Evolutionary conservation across 2,329 filamentous ascomycete genomes (phyloP).

Genomic region (Cyclaneusma minus): DNA sequence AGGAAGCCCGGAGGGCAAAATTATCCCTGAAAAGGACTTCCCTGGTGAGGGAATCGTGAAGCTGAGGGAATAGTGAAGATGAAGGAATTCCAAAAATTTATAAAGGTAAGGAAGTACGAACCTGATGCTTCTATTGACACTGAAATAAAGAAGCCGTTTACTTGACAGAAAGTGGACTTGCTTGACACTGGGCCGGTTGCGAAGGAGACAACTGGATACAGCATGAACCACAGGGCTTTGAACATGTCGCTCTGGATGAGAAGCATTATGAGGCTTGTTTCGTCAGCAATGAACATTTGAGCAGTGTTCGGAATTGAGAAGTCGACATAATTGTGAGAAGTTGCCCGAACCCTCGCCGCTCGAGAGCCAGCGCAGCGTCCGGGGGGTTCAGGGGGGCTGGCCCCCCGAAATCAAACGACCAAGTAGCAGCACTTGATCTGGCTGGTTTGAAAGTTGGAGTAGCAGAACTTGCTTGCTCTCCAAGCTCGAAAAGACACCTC

Average conservation of each 20-base stretch:
- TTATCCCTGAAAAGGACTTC: too few species aligned
- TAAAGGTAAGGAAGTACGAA: too few species aligned
- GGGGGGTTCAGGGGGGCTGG: too few species aligned
- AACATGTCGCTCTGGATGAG: conserved; percentile 58
- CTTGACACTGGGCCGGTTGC: conserved; percentile 31
- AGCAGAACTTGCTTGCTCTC: too few species aligned
- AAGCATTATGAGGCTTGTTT: conserved; percentile 51
- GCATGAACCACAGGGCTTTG: conserved; percentile 52
- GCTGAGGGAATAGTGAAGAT: not conserved
- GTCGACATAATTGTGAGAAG: too few species aligned
- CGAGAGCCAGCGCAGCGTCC: too few species aligned
- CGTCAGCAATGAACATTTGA: conserved; percentile 1
- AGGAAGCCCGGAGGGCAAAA: too few species aligned
- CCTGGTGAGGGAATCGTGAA: not conserved
- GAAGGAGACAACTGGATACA: conserved; percentile 47
- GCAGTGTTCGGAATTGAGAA: not conserved
- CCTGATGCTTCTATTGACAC: conserved; percentile 51
- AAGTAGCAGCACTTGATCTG: too few species aligned
- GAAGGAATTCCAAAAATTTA: conserved; percentile 1
- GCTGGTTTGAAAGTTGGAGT: too few species aligned
- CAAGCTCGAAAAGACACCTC: too few species aligned
- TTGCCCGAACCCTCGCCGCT: too few species aligned
- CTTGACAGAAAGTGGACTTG: conserved; percentile 44
- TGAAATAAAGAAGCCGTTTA: conserved; percentile 51
- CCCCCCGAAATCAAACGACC: too few species aligned